phyloP scores from a whole-genome alignment of 2,329 filamentous ascomycete genomes.

The Ustilaginoidea virens region DNA sequence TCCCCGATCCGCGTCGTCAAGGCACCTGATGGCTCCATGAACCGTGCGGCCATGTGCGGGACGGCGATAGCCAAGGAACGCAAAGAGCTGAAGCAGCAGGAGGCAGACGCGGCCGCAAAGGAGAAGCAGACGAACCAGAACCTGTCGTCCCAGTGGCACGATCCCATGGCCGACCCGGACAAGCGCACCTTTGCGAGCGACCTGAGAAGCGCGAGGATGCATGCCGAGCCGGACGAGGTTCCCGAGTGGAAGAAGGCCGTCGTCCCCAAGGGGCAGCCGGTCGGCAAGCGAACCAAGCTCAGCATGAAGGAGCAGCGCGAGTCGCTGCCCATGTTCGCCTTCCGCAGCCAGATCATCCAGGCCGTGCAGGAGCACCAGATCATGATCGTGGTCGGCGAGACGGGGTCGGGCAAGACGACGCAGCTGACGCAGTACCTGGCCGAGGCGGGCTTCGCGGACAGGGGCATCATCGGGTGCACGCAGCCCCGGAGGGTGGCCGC shows the following conservation, averaged over 20 bases:
- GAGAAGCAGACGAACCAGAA: slow-evolving; percentile 63
- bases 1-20: slow-evolving; percentile 95
- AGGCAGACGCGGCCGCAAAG: slow-evolving; percentile 59
- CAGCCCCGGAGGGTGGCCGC: slow-evolving; percentile 94
- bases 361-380: slow-evolving; percentile 81
- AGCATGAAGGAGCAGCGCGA: slow-evolving; percentile 93
- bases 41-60: slow-evolving; percentile 88
- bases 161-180: slow-evolving; percentile 82
- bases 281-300: slow-evolving; percentile 77
- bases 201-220: slow-evolving; percentile 50
- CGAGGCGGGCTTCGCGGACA: slow-evolving; percentile 76
- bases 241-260: slow-evolving; percentile 89
- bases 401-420: slow-evolving; percentile 92
- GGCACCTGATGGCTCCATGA: slow-evolving; percentile 94
- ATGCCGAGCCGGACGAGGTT: slow-evolving; percentile 48
- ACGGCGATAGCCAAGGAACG: slow-evolving; percentile 79
- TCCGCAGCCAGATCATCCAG: slow-evolving; percentile 74
- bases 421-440: slow-evolving; percentile 92
- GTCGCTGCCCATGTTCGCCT: slow-evolving; percentile 74
- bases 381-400: slow-evolving; percentile 92
- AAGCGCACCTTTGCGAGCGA: slow-evolving; percentile 83
- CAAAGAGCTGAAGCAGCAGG: slow-evolving; percentile 75
- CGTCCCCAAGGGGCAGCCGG: slow-evolving; percentile 61
- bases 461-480: slow-evolving; percentile 87
- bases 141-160: slow-evolving; percentile 83